These are phyloP conservation scores for Ormosia emarginata DNA, from an alignment of 306 rosid genomes.

Conservation along the genomic window DNA sequence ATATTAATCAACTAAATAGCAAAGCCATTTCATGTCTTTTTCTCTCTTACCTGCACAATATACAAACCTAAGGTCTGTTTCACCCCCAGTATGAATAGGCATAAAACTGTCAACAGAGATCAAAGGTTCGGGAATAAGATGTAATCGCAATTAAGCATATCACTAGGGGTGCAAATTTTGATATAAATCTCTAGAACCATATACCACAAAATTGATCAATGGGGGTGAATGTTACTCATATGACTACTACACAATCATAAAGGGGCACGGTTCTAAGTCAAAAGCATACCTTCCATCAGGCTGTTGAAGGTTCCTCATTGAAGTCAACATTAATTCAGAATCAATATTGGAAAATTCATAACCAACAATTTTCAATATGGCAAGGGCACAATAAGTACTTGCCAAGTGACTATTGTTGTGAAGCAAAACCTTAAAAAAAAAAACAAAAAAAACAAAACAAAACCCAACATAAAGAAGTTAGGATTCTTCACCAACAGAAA, in stretches of 20 bases:
- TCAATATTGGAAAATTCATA: constrained; percentile 56
- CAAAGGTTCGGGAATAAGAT: constrained; percentile 9
- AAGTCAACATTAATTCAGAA: constrained; percentile 44
- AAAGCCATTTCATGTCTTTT: background rate
- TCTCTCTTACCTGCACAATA: constrained; percentile 87
- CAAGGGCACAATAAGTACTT: constrained; percentile 81
- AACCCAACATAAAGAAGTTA: background rate
- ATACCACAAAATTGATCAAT: background rate
- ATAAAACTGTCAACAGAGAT: constrained; percentile 58
- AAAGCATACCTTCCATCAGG: constrained; percentile 87
- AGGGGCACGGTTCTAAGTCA: background rate
- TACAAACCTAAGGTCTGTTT: constrained; percentile 82
- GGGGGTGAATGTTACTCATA: background rate
- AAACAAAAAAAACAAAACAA: background rate
- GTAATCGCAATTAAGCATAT: constrained; percentile 8
- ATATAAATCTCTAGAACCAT: background rate
- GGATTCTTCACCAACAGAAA: background rate
- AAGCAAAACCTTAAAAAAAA: constrained; percentile 44
- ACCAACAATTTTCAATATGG: constrained; percentile 78
- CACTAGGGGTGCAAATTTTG: background rate
- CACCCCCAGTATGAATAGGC: constrained; percentile 83
- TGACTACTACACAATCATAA: background rate
- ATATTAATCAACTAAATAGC: background rate
- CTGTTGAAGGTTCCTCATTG: constrained; percentile 92
- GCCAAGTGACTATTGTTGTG: constrained; percentile 82